Base-by-base conservation (phyloP, 345 rosid genomes). In the Triadica sebifera region DNA sequence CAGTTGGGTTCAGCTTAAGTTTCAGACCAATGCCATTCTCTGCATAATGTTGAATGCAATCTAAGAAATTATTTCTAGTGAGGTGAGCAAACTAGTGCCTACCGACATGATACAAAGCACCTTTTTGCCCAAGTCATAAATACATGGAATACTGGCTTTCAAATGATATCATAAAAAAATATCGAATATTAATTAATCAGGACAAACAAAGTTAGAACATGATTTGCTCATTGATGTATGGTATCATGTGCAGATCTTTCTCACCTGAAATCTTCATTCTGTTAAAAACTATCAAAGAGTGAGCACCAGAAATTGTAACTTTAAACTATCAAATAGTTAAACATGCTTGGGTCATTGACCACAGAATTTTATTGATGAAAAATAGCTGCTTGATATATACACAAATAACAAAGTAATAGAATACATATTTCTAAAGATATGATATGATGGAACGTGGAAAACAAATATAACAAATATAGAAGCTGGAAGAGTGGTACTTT, bases 401-500 rank as follows among this genome's bases (percentile, higher is more conserved):
- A 29, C 34, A 2, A 29, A 2, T 29, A 29, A 2, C 34, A 29
- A 29, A 1, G 34, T 2, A 29, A 29, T 29, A 29, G 34, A 29
- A 29, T 29, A 29, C 34, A 29, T 29, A 29, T 29, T 29, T 29
- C 34, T 29, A 29, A 1, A 29, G 34, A 29, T 29, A 29, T 29
- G 34, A 29, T 29, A 1, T 29, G n/a, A n/a, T n/a, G n/a, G n/a
- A 29, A 29, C 34, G 34, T 29, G 34, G 34, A 29, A 29, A 29
- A 29, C 34, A 29, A 29, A 2, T 29, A 29, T 29, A 29, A 64
- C 9, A 16, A 57, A 39, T 25, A 38, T 62, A 62, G 25, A 69
- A 46, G 72, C 75, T 25, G 25, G 67, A 55, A 66, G n/a, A 47
- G 72, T n/a, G 49, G 66, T 69, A 49, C 58, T 34, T 22, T 62